phyloP scores from a whole-genome alignment of 78 protist genomes.

The Bodo saltans region DNA sequence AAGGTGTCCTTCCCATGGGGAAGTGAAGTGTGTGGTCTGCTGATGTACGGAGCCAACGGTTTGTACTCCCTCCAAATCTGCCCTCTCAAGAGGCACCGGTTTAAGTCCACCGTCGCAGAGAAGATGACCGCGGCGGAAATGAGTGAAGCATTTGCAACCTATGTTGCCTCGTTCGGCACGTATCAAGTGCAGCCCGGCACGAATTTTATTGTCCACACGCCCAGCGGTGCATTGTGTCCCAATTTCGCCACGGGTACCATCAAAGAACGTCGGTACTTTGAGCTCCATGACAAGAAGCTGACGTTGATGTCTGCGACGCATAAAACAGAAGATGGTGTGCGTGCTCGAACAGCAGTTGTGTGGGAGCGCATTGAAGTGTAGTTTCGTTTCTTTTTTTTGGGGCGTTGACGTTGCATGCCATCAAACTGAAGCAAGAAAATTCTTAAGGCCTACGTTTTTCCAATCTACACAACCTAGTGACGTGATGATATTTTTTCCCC shows the following conservation, averaged over 20 bases:
- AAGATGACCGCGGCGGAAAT: conserved; percentile 6
- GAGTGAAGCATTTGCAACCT: conserved; percentile 5
- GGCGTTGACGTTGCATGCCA: too few relatives aligned
- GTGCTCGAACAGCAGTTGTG: background rate
- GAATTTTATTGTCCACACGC: background rate
- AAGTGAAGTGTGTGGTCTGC: background rate
- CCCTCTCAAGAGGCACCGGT: background rate
- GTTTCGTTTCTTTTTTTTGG: too few relatives aligned
- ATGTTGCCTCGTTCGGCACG: conserved; percentile 1
- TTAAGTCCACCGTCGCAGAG: background rate
- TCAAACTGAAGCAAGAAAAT: too few relatives aligned
- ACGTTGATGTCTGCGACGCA: background rate
- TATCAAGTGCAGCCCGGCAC: background rate
- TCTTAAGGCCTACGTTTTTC: too few relatives aligned
- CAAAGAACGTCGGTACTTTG: conserved; percentile 18
- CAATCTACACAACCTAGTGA: too few relatives aligned
- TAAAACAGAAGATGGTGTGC: background rate
- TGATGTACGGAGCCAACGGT: background rate
- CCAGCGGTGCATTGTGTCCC: background rate
- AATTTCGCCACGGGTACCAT: background rate
- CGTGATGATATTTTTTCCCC: too few relatives aligned
- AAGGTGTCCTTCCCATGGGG: conserved; percentile 30
- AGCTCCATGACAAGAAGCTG: background rate
- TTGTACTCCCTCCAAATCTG: background rate
- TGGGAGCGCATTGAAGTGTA: background rate